Percentiles rank a stretch among this genome's conserved stretches.
Evolutionary conservation across 768 basidiomycete genomes (phyloP).

Genomic region (Clavulina sp.): DNA sequence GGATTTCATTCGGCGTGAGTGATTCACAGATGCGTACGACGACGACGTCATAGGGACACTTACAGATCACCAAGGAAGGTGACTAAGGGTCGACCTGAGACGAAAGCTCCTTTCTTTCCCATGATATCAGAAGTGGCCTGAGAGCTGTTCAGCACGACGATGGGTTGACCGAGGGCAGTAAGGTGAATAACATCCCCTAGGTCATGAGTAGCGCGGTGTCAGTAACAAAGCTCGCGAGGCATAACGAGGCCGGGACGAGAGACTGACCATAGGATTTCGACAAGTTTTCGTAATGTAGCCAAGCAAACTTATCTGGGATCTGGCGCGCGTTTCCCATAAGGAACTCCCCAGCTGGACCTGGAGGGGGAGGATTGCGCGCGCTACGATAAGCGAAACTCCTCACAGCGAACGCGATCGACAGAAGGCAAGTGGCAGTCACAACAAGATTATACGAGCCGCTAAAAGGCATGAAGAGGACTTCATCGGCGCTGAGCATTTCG

Average conservation of each 20-base stretch:
- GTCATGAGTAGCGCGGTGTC: too few species aligned
- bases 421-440: too few species aligned
- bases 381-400: too few species aligned
- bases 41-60: too few species aligned
- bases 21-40: too few species aligned
- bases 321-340: not conserved
- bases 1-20: too few species aligned
- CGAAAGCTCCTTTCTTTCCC: conserved; percentile 10
- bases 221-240: too few species aligned
- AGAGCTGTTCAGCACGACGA: conserved; percentile 6
- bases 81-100: conserved; percentile 11
- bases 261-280: not conserved
- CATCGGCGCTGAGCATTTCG: too few species aligned
- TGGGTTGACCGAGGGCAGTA: conserved; percentile 5
- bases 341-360: not conserved
- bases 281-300: not conserved
- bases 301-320: not conserved
- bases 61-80: conserved; percentile 8
- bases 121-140: conserved; percentile 10
- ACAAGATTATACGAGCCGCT: too few species aligned
- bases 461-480: too few species aligned
- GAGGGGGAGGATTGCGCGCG: not conserved
- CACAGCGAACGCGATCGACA: too few species aligned
- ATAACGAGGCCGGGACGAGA: too few species aligned
- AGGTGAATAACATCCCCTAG: conserved; percentile 1